Conservation (phyloP, 371 early-diverging fungal species). For the Zychaea mexicana region DNA sequence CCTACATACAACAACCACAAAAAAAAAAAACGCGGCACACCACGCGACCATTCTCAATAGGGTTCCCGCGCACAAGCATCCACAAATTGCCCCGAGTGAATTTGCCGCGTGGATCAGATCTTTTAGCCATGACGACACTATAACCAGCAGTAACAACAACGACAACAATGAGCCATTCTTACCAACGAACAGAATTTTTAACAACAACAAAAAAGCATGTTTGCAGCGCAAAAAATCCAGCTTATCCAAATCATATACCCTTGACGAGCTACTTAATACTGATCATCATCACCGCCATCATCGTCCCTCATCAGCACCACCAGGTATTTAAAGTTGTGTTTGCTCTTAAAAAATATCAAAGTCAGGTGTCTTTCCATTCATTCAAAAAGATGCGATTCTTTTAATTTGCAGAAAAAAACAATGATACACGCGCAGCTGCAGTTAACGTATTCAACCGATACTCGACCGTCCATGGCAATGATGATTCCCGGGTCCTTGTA, state of each 20-base stretch:
- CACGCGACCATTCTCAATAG: constrained; percentile 1
- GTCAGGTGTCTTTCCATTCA: background rate
- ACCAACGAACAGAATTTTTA: too few species aligned
- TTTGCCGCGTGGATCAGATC: constrained; percentile 23
- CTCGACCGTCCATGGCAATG: constrained; percentile 13
- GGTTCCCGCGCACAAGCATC: constrained; percentile 32
- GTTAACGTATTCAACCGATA: constrained; percentile 13
- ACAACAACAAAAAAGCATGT: too few species aligned
- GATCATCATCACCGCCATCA: background rate
- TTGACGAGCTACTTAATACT: background rate
- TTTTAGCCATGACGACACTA: constrained; percentile 29
- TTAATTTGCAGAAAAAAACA: background rate
- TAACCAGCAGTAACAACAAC: constrained; percentile 1
- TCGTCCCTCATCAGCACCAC: too few species aligned
- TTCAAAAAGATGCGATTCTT: too few species aligned
- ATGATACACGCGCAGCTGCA: background rate
- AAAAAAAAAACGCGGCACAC: too few species aligned
- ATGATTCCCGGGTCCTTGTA: constrained; percentile 15
- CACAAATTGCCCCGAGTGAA: constrained; percentile 29
- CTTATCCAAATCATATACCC: background rate
- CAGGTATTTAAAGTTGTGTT: too few species aligned
- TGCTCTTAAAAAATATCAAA: too few species aligned
- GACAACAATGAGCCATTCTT: too few species aligned
- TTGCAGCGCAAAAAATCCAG: constrained; percentile 2
- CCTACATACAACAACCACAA: background rate